Percentiles rank a stretch among this genome's conserved stretches.
These are phyloP conservation scores for Purpureocillium lavendulum DNA, from an alignment of 2,329 filamentous ascomycete species.

Conservation along the genomic window DNA sequence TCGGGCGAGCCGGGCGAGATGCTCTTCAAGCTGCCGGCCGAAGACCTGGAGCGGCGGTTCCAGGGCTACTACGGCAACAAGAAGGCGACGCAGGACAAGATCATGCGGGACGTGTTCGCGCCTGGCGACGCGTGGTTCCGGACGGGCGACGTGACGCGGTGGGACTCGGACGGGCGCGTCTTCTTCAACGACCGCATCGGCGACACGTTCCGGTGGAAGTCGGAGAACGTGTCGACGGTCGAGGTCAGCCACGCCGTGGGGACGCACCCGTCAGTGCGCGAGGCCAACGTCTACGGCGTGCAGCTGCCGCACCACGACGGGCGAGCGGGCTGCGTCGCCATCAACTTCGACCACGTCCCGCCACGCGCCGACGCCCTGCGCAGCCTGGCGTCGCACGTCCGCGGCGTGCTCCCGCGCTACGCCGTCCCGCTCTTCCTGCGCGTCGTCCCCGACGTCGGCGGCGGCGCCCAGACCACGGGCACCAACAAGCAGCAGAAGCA, in stretches of 20 bases:
- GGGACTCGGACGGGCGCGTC: conserved; percentile 60
- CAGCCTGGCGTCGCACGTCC: conserved; percentile 53
- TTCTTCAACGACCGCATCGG: conserved; percentile 78
- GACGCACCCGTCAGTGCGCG: conserved; percentile 54
- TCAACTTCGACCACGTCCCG: conserved; percentile 47
- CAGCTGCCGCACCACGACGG: conserved; percentile 73
- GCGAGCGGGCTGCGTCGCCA: conserved; percentile 70
- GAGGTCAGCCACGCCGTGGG: conserved; percentile 75
- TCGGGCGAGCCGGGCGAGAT: conserved; percentile 66
- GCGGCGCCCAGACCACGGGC: conserved; percentile 59
- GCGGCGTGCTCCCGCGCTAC: conserved; percentile 56
- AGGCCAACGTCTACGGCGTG: conserved; percentile 85
- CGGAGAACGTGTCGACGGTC: conserved; percentile 72
- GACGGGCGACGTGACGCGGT: conserved; percentile 72
- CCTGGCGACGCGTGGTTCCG: conserved; percentile 79
- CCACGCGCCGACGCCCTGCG: conserved; percentile 37
- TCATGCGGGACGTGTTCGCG: conserved; percentile 62
- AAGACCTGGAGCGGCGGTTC: conserved; percentile 56
- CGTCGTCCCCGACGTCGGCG: conserved; percentile 45
- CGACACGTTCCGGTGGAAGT: conserved; percentile 75
- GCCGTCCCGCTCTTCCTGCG: conserved; percentile 73
- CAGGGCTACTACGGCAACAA: conserved; percentile 76
- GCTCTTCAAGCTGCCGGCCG: conserved; percentile 59
- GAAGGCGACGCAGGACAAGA: conserved; percentile 62
- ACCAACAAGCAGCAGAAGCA: conserved; percentile 89